Evolutionary conservation across 2,329 filamentous ascomycete species (phyloP).

Genomic region (Colletotrichum siamense): DNA sequence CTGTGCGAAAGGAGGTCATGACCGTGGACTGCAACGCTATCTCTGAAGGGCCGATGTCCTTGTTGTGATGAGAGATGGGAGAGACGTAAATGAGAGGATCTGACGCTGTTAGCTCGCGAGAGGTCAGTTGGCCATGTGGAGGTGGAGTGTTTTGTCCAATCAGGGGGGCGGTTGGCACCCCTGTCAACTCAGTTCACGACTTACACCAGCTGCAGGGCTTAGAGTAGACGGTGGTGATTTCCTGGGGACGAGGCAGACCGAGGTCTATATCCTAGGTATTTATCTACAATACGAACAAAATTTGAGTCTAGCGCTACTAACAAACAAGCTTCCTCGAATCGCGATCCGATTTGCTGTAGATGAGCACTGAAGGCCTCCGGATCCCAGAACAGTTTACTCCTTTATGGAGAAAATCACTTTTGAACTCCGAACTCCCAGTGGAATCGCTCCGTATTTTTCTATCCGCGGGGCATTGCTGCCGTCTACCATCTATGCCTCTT

Average conservation of each 20-base stretch:
- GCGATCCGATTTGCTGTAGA: too few species aligned
- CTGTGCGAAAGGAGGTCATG: neutral
- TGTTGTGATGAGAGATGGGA: neutral
- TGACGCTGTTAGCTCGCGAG: neutral
- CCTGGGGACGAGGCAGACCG: neutral
- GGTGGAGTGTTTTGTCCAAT: neutral
- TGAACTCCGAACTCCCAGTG: too few species aligned
- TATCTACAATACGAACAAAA: too few species aligned
- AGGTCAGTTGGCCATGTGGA: neutral
- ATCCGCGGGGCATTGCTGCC: too few species aligned
- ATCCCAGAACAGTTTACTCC: too few species aligned
- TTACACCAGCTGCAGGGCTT: neutral
- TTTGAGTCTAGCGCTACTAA: too few species aligned
- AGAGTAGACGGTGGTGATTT: neutral
- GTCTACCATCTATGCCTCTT: too few species aligned
- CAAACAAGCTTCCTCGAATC: too few species aligned
- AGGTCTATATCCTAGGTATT: too few species aligned
- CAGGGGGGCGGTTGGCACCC: rapidly evolving
- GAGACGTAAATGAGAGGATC: neutral
- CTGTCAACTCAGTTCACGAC: neutral
- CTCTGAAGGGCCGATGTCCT: neutral
- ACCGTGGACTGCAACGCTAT: neutral
- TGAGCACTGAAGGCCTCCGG: too few species aligned
- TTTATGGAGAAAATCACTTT: too few species aligned
- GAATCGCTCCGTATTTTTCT: too few species aligned